A percentile compares a stretch with the other conserved stretches of the same genome.
Evolutionary conservation across 768 basidiomycete genomes (phyloP).

Genomic region (Cubamyces lactineus): DNA sequence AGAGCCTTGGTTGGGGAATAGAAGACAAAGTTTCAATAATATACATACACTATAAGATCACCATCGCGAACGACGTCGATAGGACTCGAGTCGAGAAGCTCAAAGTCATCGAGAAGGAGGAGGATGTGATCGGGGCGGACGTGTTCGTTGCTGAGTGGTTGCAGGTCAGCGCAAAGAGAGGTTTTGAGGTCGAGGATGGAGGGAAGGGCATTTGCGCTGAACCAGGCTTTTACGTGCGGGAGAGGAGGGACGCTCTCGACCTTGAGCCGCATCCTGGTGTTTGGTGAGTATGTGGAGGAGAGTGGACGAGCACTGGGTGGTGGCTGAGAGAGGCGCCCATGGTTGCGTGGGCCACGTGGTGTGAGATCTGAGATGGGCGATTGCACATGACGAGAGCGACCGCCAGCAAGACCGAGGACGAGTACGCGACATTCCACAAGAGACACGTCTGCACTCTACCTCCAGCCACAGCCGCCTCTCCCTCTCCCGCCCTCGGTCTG

Average conservation of each 20-base stretch:
- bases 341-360: neutral
- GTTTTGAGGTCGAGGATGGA: slow-evolving; percentile 32
- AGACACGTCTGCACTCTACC: neutral
- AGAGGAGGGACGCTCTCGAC: slow-evolving; percentile 32
- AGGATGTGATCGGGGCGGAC: slow-evolving; percentile 20
- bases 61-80: slow-evolving; percentile 36
- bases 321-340: slow-evolving; percentile 7
- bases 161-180: slow-evolving; percentile 30
- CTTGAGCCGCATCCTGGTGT: slow-evolving; percentile 31
- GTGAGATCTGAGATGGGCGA: neutral
- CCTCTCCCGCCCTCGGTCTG: neutral
- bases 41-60: slow-evolving; percentile 35
- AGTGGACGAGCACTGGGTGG: neutral
- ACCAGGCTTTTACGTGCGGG: slow-evolving; percentile 35
- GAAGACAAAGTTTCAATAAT: neutral
- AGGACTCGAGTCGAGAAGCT: slow-evolving; percentile 33
- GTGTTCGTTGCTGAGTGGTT: slow-evolving; percentile 17
- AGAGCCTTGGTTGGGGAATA: slow-evolving; percentile 25
- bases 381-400: neutral
- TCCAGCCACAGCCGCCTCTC: neutral
- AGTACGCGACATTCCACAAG: no score
- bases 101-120: slow-evolving; percentile 37
- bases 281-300: neutral
- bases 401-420: neutral
- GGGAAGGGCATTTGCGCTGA: slow-evolving; percentile 25